Evolutionary conservation across 2,329 filamentous ascomycete species (phyloP), one percentile per base, ranked within the genome.

Genomic region (Fusarium proliferatum): DNA sequence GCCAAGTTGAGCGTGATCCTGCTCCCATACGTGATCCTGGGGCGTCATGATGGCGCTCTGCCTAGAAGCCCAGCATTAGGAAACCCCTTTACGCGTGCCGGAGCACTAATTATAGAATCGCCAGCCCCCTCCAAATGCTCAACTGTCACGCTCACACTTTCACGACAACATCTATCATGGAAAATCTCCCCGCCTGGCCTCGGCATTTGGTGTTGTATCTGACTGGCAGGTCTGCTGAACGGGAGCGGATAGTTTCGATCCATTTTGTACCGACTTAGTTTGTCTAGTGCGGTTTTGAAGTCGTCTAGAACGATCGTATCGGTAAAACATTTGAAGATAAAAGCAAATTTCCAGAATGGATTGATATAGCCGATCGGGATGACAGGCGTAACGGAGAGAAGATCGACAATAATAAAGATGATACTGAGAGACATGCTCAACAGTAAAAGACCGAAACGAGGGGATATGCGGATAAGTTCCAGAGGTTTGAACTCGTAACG

Each of bases 241-340:
- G 71, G 71, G 0, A 73, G 36, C 1, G 61, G 71, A 15, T 71
- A 56, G 2, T 68, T 74, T 33, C 41, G 67, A 0, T 63, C 46
- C 71, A 71, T 73, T 10, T 71, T 73, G 10, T 73, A 45, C 12
- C 71, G 63, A 21, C 72, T 74, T 2, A 74, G 43, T 17, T 74
- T 74, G 26, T 87, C 85, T 9, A 87, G 78, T 0, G 85, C 85
- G 6, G 89, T 91, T 76, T 92, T 92, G 85, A 92, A 92, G 75
- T 92, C 90, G 76, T 92, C 90, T 16, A 92, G 86, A 58, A 92
- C 86, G 58, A 92, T 89, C 0, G 87, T 89, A 76, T 92, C 90
- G 26, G 90, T 91, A 52, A 92, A 84, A 69, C 90, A 92, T 80
- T 92, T 92, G 84, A 75, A 75, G 9, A 75, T 61, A 5, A 71